phyloP scores from a whole-genome alignment of 2,329 filamentous ascomycete genomes.

The Cordyceps cicadae region DNA sequence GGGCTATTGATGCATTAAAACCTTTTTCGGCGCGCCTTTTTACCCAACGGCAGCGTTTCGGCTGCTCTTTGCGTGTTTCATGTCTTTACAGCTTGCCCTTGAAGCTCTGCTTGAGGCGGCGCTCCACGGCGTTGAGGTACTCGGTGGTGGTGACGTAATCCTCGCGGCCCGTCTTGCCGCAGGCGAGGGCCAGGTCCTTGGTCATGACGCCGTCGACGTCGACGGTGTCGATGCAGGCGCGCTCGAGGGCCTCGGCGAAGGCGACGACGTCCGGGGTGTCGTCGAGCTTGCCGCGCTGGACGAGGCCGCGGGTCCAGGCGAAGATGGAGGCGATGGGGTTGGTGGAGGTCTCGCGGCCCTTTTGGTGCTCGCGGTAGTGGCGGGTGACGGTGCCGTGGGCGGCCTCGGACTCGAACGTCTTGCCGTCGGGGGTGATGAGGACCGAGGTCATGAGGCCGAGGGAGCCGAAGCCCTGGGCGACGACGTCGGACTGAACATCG shows the following conservation, averaged over 20 bases:
- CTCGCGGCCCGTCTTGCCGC: conserved; percentile 74
- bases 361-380: conserved; percentile 98
- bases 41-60: neutral
- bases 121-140: conserved; percentile 90
- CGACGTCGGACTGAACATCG: conserved; percentile 96
- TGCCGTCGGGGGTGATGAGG: conserved; percentile 90
- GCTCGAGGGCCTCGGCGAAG: conserved; percentile 86
- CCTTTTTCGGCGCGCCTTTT: neutral
- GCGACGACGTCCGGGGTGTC: conserved; percentile 82
- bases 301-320: conserved; percentile 91
- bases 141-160: conserved; percentile 88
- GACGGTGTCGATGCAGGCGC: conserved; percentile 89
- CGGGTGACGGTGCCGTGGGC: conserved; percentile 97
- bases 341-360: conserved; percentile 92
- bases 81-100: conserved; percentile 60
- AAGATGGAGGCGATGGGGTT: conserved; percentile 99
- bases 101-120: conserved; percentile 70
- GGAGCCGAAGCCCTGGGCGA: conserved; percentile 96
- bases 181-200: conserved; percentile 94
- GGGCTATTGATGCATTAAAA: neutral
- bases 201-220: conserved; percentile 96
- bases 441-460: conserved; percentile 98
- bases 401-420: conserved; percentile 95
- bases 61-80: neutral
- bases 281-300: conserved; percentile 90